phyloP scores from a whole-genome alignment of 1,284 basidiomycete genomes.

The Heterobasidion parviporum region DNA sequence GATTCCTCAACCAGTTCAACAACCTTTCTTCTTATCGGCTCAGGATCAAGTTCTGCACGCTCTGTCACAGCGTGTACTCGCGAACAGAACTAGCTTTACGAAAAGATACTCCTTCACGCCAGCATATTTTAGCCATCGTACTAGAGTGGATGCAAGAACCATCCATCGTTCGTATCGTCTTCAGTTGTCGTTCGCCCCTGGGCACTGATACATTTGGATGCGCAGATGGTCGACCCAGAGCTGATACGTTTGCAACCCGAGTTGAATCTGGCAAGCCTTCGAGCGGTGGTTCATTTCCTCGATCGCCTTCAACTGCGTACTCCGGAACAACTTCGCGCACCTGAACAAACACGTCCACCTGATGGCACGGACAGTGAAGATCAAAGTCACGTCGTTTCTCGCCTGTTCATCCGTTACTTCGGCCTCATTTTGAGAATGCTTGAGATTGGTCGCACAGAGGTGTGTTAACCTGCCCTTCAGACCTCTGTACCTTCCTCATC shows the following conservation, averaged over 20 bases:
- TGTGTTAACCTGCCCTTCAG: slow-evolving; percentile 18
- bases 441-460: slow-evolving; percentile 40
- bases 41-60: slow-evolving; percentile 68
- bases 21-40: slow-evolving; percentile 51
- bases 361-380: slow-evolving; percentile 60
- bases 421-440: slow-evolving; percentile 56
- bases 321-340: too few relatives aligned
- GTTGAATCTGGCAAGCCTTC: slow-evolving; percentile 65
- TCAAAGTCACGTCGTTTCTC: slow-evolving; percentile 58
- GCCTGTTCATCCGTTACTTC: slow-evolving; percentile 75
- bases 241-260: slow-evolving; percentile 42
- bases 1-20: slow-evolving; percentile 58
- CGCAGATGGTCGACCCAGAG: slow-evolving; percentile 20
- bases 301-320: slow-evolving; percentile 61
- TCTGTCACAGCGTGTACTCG: slow-evolving; percentile 63
- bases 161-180: slow-evolving; percentile 31
- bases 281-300: slow-evolving; percentile 66
- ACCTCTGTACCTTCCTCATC: not conserved
- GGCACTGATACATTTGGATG: not conserved
- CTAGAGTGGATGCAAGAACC: slow-evolving; percentile 68
- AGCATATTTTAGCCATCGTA: slow-evolving; percentile 65
- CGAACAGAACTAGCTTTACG: slow-evolving; percentile 57
- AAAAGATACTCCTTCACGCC: slow-evolving; percentile 61
- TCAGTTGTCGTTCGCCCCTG: not conserved
- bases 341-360: slow-evolving; percentile 26